Conservation (phyloP, 2,329 filamentous ascomycete species). For the Aspergillus quadricinctus region DNA sequence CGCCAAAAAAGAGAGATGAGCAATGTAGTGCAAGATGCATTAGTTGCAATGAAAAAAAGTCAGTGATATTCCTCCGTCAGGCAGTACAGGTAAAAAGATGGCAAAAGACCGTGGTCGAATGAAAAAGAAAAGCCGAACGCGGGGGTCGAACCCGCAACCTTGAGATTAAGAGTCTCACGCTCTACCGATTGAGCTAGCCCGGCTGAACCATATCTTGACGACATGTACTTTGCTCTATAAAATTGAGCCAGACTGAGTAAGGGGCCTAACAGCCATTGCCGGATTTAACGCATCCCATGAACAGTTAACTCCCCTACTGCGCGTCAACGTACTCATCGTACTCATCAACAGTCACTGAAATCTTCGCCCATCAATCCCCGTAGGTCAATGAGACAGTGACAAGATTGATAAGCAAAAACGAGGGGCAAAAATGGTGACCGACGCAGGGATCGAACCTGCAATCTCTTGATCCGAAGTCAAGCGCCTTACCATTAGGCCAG, state of each 20-base stretch:
- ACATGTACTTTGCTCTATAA: too few relatives aligned
- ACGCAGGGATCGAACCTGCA: slow-evolving; percentile 39
- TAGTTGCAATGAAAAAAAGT: background rate
- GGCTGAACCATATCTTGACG: slow-evolving; percentile 17
- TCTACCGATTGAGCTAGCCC: slow-evolving; percentile 51
- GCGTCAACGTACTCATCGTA: too few relatives aligned
- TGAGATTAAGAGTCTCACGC: slow-evolving; percentile 49
- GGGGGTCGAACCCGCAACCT: slow-evolving; percentile 42
- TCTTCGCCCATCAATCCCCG: too few relatives aligned
- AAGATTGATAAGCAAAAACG: background rate
- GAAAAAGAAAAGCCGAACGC: slow-evolving; percentile 30
- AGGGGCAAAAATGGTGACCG: slow-evolving; percentile 21
- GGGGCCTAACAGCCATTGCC: background rate
- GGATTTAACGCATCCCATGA: background rate
- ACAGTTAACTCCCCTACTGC: background rate
- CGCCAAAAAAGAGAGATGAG: background rate
- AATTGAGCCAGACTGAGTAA: too few relatives aligned
- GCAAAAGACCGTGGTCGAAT: background rate
- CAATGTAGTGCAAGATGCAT: background rate
- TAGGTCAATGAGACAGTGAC: background rate
- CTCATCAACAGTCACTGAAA: too few relatives aligned
- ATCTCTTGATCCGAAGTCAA: slow-evolving; percentile 43
- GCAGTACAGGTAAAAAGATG: background rate
- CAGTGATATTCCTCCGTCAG: background rate
- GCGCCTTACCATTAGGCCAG: slow-evolving; percentile 48